Conservation (phyloP, 1,139 yeast genomes). For the Yamadazyma mexicana region DNA sequence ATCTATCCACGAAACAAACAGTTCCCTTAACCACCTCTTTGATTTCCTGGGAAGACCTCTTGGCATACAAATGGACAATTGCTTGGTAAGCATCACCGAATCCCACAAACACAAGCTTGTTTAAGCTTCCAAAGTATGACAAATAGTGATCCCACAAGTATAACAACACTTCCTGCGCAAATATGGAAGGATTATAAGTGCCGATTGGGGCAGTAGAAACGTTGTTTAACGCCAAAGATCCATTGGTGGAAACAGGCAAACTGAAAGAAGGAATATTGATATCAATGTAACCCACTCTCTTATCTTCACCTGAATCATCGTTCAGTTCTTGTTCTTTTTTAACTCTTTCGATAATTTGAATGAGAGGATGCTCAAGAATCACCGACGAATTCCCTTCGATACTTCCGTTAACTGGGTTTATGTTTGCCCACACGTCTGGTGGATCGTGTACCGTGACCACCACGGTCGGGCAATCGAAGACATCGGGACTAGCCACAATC, state of each 20-base stretch:
- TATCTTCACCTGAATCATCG: constrained; percentile 52
- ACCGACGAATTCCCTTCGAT: constrained; percentile 74
- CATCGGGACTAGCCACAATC: constrained; percentile 72
- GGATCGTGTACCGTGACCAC: constrained; percentile 85
- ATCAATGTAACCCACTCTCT: constrained; percentile 78
- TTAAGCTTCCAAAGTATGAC: constrained; percentile 65
- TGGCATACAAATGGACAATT: constrained; percentile 83
- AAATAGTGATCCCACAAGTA: constrained; percentile 92
- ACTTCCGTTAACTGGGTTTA: constrained; percentile 77
- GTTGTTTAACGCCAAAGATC: constrained; percentile 21
- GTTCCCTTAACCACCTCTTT: constrained; percentile 69
- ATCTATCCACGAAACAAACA: constrained; percentile 66
- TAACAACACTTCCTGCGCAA: constrained; percentile 74
- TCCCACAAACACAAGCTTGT: constrained; percentile 78
- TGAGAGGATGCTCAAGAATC: constrained; percentile 49
- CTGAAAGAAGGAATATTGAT: constrained; percentile 66
- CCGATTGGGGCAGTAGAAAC: constrained; percentile 22
- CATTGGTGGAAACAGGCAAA: constrained; percentile 27
- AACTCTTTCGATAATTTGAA: constrained; percentile 36
- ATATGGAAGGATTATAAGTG: constrained; percentile 57
- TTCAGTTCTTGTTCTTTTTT: constrained; percentile 25
- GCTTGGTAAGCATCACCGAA: constrained; percentile 90
- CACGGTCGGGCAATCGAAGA: constrained; percentile 62
- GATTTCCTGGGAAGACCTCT: constrained; percentile 59
- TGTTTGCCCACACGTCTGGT: constrained; percentile 88